Conservation (phyloP, 768 basidiomycete genomes). For the Agrocybe praecox region DNA sequence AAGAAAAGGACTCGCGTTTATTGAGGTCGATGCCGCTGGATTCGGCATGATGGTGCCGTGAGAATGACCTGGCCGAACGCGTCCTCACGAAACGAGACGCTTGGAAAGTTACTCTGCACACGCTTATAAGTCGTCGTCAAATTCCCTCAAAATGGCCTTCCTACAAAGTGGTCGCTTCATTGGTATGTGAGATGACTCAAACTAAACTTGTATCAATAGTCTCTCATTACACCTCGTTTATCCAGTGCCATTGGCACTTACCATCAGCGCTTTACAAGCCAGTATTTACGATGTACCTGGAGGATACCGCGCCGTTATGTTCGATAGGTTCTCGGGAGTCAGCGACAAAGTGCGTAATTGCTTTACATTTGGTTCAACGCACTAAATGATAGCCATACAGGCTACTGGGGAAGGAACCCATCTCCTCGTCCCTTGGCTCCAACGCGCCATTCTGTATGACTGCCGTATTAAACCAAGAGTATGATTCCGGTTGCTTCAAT, state of each 20-base stretch:
- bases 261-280: constrained; percentile 45
- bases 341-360: constrained; percentile 61
- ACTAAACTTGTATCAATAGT: background rate
- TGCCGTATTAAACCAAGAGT: constrained; percentile 96
- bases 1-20: too few species aligned
- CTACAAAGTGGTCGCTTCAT: background rate
- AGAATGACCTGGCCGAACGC: background rate
- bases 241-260: constrained; percentile 52
- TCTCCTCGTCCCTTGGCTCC: constrained; percentile 93
- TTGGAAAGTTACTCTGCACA: background rate
- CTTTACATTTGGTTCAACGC: background rate
- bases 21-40: background rate
- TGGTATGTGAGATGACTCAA: background rate
- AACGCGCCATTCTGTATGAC: constrained; percentile 96
- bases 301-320: constrained; percentile 95
- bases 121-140: background rate
- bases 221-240: too few species aligned
- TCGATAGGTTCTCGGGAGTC: constrained; percentile 95
- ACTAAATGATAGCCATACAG: constrained; percentile 36
- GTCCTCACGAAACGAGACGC: background rate
- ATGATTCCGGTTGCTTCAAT: constrained; percentile 23
- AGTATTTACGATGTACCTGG: constrained; percentile 81
- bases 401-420: constrained; percentile 94
- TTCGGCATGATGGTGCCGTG: background rate
- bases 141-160: constrained; percentile 3